phyloP scores from a whole-genome alignment of 805 yeast species.

The Cyberlindnera euphorbiae region DNA sequence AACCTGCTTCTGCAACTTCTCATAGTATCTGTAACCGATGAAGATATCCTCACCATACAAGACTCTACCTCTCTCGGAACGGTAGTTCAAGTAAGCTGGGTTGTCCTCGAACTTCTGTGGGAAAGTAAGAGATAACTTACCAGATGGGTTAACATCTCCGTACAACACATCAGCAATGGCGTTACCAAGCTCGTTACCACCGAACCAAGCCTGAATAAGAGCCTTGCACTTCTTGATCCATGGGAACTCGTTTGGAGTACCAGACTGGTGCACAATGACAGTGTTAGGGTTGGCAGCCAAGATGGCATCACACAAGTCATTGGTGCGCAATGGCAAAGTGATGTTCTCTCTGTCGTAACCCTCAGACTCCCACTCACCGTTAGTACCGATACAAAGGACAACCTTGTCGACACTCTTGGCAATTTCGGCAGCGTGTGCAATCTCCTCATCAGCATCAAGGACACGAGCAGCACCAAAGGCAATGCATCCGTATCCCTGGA shows the following conservation, averaged over 20 bases:
- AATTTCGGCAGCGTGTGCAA: constrained; percentile 39
- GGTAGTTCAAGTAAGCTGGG: constrained; percentile 51
- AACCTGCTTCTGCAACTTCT: constrained; percentile 42
- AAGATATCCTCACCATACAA: constrained; percentile 63
- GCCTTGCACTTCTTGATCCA: constrained; percentile 43
- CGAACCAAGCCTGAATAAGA: constrained; percentile 52
- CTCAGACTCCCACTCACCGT: constrained; percentile 56
- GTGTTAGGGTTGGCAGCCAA: constrained; percentile 45
- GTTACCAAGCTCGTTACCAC: constrained; percentile 56
- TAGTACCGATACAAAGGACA: constrained; percentile 46
- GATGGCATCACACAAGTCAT: constrained; percentile 43
- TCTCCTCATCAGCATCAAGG: constrained; percentile 28
- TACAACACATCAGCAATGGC: constrained; percentile 56
- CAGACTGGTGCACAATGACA: constrained; percentile 54
- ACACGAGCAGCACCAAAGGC: constrained; percentile 30
- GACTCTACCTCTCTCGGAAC: constrained; percentile 47
- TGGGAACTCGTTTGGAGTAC: constrained; percentile 59
- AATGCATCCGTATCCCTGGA: constrained; percentile 33
- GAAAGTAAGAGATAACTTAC: constrained; percentile 52
- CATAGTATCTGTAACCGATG: constrained; percentile 60
- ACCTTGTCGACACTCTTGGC: constrained; percentile 53
- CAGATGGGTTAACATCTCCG: constrained; percentile 59
- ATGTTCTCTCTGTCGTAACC: constrained; percentile 51
- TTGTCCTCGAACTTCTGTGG: constrained; percentile 48
- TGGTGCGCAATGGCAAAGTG: constrained; percentile 47